phyloP scores from a whole-genome alignment of 495 filamentous ascomycete species.

The Echria macrotheca region DNA sequence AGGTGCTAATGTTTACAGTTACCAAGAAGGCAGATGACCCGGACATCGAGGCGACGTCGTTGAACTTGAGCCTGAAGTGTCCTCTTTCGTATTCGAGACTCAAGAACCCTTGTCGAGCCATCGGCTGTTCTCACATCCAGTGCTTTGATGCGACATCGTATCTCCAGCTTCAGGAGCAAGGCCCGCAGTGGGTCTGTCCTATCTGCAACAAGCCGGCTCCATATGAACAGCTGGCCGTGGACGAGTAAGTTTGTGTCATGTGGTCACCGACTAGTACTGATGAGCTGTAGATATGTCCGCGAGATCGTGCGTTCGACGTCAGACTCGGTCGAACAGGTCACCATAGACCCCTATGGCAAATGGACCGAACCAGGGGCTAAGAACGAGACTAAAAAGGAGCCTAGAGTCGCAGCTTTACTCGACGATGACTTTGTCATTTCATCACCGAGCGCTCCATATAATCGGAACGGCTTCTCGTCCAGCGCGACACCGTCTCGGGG shows the following conservation, averaged over 20 bases:
- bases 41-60: slow-evolving; percentile 82
- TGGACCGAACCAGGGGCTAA: slow-evolving; percentile 56
- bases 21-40: slow-evolving; percentile 73
- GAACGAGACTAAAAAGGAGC: slow-evolving; percentile 15
- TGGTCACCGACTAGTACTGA: no score
- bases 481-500: background rate
- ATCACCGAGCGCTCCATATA: no score
- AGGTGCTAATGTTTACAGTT: no score
- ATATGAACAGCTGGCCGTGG: slow-evolving; percentile 77
- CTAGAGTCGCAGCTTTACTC: slow-evolving; percentile 24
- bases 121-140: slow-evolving; percentile 79
- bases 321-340: slow-evolving; percentile 70
- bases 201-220: slow-evolving; percentile 79
- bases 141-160: slow-evolving; percentile 96
- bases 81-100: slow-evolving; percentile 83
- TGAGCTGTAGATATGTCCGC: slow-evolving; percentile 88
- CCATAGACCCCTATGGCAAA: slow-evolving; percentile 77
- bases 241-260: slow-evolving; percentile 57
- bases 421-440: slow-evolving; percentile 70
- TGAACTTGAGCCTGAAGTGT: slow-evolving; percentile 84
- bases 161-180: slow-evolving; percentile 89
- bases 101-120: slow-evolving; percentile 70
- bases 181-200: slow-evolving; percentile 89
- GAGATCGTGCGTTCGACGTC: slow-evolving; percentile 74
- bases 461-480: background rate